Base-by-base conservation (phyloP, 345 rosid species). In the Citrus australasica region DNA sequence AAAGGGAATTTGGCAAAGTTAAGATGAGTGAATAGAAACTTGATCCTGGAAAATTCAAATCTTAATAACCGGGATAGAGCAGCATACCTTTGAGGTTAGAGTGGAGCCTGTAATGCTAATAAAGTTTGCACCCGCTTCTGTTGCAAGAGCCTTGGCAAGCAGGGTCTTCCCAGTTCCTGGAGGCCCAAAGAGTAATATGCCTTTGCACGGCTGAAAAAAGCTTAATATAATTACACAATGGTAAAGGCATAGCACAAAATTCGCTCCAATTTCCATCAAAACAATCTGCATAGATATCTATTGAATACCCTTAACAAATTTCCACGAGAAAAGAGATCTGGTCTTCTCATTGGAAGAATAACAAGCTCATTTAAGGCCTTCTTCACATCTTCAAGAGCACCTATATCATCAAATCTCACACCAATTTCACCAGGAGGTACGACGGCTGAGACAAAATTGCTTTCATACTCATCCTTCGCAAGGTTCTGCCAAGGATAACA, bases 111-210 rank as follows among this genome's bases (percentile, higher is more conserved):
- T 96, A 83, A 96, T 90, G 88, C 95, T 94, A 73, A 96, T 92
- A 85, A 96, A 96, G 83, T 96, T 96, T 40, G 98, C 98, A 71
- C 98, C 93, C 1, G 98, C 98, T 85, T 97, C 99, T 65, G 98
- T 97, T 30, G 99, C 99, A 79, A 97, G 90, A 7, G 98, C 98
- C 86, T 94, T 97, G 56, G 98, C 99, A 77, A 94, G 93, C 70
- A 96, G 92, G 27, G 99, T 94, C 84, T 96, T 96, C 83, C 98
- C 99, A 66, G 99, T 96, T 82, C 99, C 99, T 85, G 99, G 99
- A 85, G 99, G 99, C 77, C 99, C 99, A 86, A 96, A 96, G 38
- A 96, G 95, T 81, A 94, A 87, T 83, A 96, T 90, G 67, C 98
- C 99, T 92, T 94, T 96, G 87, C 99, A 94, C 6, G 98, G 98